These are phyloP conservation scores for Chenopodium quinoa DNA, from an alignment of 148 eudicot species.

Conservation along the genomic window DNA sequence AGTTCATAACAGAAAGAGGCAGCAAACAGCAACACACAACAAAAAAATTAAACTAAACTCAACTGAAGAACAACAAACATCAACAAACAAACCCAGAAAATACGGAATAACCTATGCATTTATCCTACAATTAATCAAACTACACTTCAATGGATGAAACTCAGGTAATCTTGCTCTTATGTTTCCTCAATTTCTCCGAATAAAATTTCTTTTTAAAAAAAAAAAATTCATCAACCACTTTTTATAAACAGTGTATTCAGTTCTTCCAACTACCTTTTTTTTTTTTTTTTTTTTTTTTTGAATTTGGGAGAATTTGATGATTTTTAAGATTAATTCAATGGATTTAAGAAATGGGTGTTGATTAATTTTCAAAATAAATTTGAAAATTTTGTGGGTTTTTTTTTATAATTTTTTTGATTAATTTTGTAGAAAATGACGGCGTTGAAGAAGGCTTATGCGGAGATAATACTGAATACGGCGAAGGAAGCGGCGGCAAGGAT, in stretches of 20 bases:
- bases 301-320: background rate
- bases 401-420: background rate
- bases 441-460: constrained; percentile 87
- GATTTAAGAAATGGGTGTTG: constrained; percentile 23
- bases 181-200: background rate
- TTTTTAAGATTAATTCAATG: constrained; percentile 7
- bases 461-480: constrained; percentile 69
- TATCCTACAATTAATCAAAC: background rate
- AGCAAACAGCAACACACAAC: constrained; percentile 26
- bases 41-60: background rate
- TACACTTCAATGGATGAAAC: constrained; percentile 37
- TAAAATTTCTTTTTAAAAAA: background rate
- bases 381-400: constrained; percentile 29
- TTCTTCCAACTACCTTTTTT: constrained; percentile 16
- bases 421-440: constrained; percentile 65
- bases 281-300: background rate
- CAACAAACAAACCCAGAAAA: constrained; percentile 17
- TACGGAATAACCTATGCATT: constrained; percentile 10
- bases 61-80: constrained; percentile 12
- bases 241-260: background rate
- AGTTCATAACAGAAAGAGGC: constrained; percentile 75
- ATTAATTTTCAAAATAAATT: constrained; percentile 17
- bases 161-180: constrained; percentile 23
- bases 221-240: background rate
- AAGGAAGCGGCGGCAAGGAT: constrained; percentile 77